Evolutionary conservation across 2,329 filamentous ascomycete species (phyloP).

Genomic region (Reticulascus tulasneorum): DNA sequence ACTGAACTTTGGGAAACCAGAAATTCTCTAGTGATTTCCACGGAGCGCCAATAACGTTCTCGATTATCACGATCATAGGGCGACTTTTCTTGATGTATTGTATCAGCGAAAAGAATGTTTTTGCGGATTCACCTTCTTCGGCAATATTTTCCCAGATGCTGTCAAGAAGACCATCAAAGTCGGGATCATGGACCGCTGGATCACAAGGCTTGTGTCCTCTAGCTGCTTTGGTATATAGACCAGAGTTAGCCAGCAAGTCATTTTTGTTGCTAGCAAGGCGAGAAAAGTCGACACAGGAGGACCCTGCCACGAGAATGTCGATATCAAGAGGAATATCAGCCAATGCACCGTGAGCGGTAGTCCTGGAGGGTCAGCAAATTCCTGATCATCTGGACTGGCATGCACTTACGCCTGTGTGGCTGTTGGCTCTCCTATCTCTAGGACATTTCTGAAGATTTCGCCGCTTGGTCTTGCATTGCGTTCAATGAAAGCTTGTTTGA

Average conservation of each 20-base stretch:
- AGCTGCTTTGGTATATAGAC: no score
- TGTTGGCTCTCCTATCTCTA: slow-evolving; percentile 43
- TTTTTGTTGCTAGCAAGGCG: slow-evolving; percentile 49
- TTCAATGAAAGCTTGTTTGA: slow-evolving; percentile 62
- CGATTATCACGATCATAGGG: slow-evolving; percentile 64
- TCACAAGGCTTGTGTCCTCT: slow-evolving; percentile 47
- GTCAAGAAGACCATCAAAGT: slow-evolving; percentile 15
- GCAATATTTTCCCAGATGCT: slow-evolving; percentile 51
- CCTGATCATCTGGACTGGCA: background rate
- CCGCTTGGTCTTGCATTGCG: slow-evolving; percentile 49
- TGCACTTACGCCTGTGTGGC: slow-evolving; percentile 39
- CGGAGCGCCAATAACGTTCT: slow-evolving; percentile 62
- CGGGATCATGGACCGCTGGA: background rate
- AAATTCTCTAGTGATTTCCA: slow-evolving; percentile 49
- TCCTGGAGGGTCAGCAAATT: slow-evolving; percentile 33
- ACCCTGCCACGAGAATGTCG: slow-evolving; percentile 68
- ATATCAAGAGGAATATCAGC: slow-evolving; percentile 50
- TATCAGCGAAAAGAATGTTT: slow-evolving; percentile 61
- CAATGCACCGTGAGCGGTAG: slow-evolving; percentile 63
- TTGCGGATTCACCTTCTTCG: slow-evolving; percentile 58
- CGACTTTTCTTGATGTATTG: slow-evolving; percentile 49
- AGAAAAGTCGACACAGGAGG: slow-evolving; percentile 74
- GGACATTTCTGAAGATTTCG: slow-evolving; percentile 55
- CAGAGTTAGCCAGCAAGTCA: slow-evolving; percentile 40
- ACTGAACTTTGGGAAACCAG: slow-evolving; percentile 45